Conservation (phyloP, 176 grass and related monocot genomes). For the Aegilops sharonensis region DNA sequence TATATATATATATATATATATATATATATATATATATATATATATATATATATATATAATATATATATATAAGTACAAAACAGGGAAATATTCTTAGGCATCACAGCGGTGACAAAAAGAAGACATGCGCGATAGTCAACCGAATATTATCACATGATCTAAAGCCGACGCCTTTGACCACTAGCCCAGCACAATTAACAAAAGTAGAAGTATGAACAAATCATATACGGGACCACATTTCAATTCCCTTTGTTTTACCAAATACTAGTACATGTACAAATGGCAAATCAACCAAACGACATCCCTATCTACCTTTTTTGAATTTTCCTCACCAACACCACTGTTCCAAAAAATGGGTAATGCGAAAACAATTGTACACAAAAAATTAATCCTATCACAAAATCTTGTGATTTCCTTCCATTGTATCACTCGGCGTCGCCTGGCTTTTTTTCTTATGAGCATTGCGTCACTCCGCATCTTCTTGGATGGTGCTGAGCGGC, state of each 20-base stretch:
- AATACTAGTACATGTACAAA: neutral
- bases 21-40: too few species aligned
- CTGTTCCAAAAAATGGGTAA: neutral
- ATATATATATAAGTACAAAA: neutral
- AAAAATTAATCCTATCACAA: neutral
- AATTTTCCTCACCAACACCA: neutral
- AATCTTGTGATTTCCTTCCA: neutral
- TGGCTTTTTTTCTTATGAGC: neutral
- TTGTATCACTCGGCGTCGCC: neutral
- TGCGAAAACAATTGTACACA: neutral
- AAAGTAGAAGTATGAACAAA: neutral
- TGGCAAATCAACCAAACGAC: neutral
- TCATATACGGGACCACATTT: neutral
- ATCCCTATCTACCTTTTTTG: neutral
- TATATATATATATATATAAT: too few species aligned
- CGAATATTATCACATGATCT: neutral
- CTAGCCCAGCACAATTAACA: neutral
- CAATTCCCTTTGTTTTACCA: neutral
- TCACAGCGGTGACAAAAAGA: neutral
- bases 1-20: too few species aligned
- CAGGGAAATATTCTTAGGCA: neutral
- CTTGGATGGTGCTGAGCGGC: slow-evolving; percentile 48
- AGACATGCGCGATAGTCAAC: neutral
- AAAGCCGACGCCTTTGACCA: neutral
- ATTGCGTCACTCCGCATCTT: slow-evolving; percentile 29